Evolutionary conservation across 2,329 filamentous ascomycete species (phyloP).

Genomic region (Fusarium sp.): DNA sequence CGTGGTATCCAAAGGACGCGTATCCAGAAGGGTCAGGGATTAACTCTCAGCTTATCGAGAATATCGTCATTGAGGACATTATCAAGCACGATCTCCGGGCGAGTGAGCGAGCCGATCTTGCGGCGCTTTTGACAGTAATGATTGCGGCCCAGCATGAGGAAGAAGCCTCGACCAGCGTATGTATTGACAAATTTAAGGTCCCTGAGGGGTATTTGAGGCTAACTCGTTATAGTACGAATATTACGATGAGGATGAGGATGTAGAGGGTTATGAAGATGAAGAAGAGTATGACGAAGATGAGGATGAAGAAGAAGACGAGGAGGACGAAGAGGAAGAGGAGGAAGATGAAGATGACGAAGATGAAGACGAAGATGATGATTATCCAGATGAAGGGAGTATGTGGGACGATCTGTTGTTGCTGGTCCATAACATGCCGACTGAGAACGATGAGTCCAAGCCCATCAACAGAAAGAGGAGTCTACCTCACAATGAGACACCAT

Average conservation of each 20-base stretch:
- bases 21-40: constrained; percentile 6
- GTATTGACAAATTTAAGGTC: not conserved
- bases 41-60: constrained; percentile 8
- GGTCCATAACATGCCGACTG: constrained; percentile 15
- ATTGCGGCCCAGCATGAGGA: constrained; percentile 8
- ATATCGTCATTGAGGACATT: constrained; percentile 34
- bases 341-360: constrained; percentile 18
- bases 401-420: constrained; percentile 25
- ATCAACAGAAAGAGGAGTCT: constrained; percentile 27
- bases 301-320: not conserved
- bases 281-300: not conserved
- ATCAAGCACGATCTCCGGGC: constrained; percentile 24
- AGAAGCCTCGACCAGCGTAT: constrained; percentile 35
- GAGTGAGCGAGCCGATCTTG: constrained; percentile 8
- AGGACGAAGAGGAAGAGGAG: constrained; percentile 20
- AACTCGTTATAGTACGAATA: constrained; percentile 40
- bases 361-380: constrained; percentile 7
- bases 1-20: constrained; percentile 2
- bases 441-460: constrained; percentile 23
- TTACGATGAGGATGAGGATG: constrained; percentile 27
- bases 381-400: constrained; percentile 15
- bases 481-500: constrained; percentile 26
- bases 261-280: not conserved
- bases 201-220: constrained; percentile 4
- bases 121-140: constrained; percentile 33